Conservation (phyloP, 352 stramenopile species). For the Globisporangium irregulare region DNA sequence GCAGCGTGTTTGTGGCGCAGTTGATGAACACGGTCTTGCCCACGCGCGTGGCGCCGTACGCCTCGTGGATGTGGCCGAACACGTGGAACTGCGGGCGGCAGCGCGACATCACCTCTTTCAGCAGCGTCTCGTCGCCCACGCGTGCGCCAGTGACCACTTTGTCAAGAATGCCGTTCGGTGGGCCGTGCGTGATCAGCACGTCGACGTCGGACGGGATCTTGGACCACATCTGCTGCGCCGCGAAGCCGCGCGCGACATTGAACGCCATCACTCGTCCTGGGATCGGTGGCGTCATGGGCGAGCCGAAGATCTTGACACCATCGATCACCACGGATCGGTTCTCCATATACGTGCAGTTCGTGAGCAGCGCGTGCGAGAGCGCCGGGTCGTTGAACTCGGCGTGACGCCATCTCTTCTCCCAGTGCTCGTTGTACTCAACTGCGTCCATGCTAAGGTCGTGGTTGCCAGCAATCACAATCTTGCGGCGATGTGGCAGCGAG, state of each 20-base stretch:
- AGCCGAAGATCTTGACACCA: slow-evolving; percentile 74
- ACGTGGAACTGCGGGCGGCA: slow-evolving; percentile 83
- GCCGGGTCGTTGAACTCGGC: slow-evolving; percentile 61
- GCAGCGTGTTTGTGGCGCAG: slow-evolving; percentile 71
- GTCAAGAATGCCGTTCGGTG: slow-evolving; percentile 86
- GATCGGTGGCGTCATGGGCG: slow-evolving; percentile 73
- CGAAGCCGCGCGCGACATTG: slow-evolving; percentile 61
- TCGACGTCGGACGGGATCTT: slow-evolving; percentile 76
- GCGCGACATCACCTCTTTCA: slow-evolving; percentile 77
- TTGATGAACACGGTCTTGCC: slow-evolving; percentile 89
- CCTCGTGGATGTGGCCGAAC: slow-evolving; percentile 93
- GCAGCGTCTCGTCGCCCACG: slow-evolving; percentile 79
- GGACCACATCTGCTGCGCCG: slow-evolving; percentile 63
- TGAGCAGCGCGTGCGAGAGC: slow-evolving; percentile 45
- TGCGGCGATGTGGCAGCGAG: slow-evolving; percentile 68
- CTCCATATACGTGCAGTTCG: slow-evolving; percentile 76
- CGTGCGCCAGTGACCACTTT: slow-evolving; percentile 50
- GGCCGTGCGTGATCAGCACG: slow-evolving; percentile 88
- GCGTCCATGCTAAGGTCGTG: slow-evolving; percentile 80
- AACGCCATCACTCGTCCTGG: slow-evolving; percentile 69
- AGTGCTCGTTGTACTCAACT: slow-evolving; percentile 61
- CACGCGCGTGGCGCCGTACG: slow-evolving; percentile 71
- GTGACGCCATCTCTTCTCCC: slow-evolving; percentile 58
- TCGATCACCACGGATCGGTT: slow-evolving; percentile 67
- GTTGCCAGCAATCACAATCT: slow-evolving; percentile 81